phyloP scores from a whole-genome alignment of 345 rosid genomes.

The Aethionema arabicum region DNA sequence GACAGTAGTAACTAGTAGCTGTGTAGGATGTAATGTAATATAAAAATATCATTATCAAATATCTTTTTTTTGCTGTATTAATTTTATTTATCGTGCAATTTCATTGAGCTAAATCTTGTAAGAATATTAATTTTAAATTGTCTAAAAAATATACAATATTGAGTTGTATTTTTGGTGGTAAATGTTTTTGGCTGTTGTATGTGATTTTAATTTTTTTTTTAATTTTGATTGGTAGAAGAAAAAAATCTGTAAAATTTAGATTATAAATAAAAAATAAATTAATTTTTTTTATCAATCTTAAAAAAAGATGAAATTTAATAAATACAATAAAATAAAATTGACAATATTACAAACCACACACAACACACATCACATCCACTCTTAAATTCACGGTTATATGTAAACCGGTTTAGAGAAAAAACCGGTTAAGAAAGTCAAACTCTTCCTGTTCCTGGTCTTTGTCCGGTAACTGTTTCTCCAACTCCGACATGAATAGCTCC shows the following conservation, averaged over 20 bases:
- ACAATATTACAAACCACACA: neutral
- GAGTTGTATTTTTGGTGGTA: neutral
- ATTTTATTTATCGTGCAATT: too few species aligned
- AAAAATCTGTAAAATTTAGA: too few species aligned
- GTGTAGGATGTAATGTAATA: conserved; percentile 24
- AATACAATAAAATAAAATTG: conserved; percentile 5
- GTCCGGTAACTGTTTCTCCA: conserved; percentile 32
- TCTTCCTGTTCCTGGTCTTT: conserved; percentile 27
- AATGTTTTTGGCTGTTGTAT: neutral
- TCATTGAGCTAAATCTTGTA: neutral
- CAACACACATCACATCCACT: conserved; percentile 22
- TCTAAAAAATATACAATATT: too few species aligned
- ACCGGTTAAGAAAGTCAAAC: conserved; percentile 36
- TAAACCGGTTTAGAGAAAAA: conserved; percentile 19
- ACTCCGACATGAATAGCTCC: conserved; percentile 58
- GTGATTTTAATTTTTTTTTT: too few species aligned
- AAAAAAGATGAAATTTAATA: neutral
- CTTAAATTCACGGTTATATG: conserved; percentile 2
- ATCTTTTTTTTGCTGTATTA: neutral
- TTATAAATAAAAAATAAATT: too few species aligned
- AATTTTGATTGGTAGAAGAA: too few species aligned
- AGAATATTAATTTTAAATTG: too few species aligned
- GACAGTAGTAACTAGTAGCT: neutral
- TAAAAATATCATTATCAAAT: conserved; percentile 12
- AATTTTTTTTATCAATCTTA: too few species aligned